Evolutionary conservation across 208 protist species (phyloP).

Genomic region (Trypanosoma platydactyli): DNA sequence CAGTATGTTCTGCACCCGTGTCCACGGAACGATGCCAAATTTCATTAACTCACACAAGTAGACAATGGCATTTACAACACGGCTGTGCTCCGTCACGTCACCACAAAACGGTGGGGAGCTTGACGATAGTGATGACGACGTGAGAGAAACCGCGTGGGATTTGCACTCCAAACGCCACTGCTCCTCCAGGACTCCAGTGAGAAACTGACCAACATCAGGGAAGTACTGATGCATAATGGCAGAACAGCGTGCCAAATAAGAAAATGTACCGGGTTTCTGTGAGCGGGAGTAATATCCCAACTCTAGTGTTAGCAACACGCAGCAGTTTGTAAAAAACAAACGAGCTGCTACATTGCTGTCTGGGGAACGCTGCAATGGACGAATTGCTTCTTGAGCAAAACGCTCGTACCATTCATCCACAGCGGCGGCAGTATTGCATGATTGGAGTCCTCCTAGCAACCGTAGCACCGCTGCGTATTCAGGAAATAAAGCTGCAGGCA

Average conservation of each 20-base stretch:
- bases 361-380: not conserved
- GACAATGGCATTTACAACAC: not conserved
- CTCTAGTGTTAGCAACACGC: slow-evolving; percentile 23
- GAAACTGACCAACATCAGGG: slow-evolving; percentile 18
- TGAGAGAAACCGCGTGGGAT: not conserved
- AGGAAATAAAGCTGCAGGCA: slow-evolving; percentile 21
- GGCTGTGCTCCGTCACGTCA: not conserved
- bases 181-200: slow-evolving; percentile 4
- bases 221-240: slow-evolving; percentile 28
- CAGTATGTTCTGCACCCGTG: slow-evolving; percentile 10
- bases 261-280: slow-evolving; percentile 3
- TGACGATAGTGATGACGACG: not conserved
- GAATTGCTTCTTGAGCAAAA: slow-evolving; percentile 25
- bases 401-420: slow-evolving; percentile 26
- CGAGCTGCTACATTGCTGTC: slow-evolving; percentile 5
- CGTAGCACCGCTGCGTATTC: slow-evolving; percentile 20
- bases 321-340: slow-evolving; percentile 35
- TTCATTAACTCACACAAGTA: slow-evolving; percentile 34
- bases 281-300: slow-evolving; percentile 12
- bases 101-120: not conserved
- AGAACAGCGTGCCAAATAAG: slow-evolving; percentile 17
- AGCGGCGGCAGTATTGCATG: slow-evolving; percentile 7
- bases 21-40: slow-evolving; percentile 17
- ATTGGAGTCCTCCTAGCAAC: slow-evolving; percentile 16
- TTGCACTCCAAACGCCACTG: slow-evolving; percentile 17